Evolutionary conservation across 805 yeast species (phyloP).

Genomic region (Wickerhamiella dianesei): DNA sequence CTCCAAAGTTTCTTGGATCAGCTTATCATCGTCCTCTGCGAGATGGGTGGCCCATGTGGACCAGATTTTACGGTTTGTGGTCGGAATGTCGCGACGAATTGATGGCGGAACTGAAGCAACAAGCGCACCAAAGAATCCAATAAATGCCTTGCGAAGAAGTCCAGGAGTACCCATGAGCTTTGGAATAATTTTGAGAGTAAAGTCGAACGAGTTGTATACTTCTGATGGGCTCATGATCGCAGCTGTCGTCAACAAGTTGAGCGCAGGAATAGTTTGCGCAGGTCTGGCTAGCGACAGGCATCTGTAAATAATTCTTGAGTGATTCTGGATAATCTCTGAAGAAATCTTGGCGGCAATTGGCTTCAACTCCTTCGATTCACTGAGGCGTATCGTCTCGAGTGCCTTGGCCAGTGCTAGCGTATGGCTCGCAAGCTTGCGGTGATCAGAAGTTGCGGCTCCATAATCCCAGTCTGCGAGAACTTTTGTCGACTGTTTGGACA

Average conservation of each 20-base stretch:
- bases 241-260: conserved; percentile 43
- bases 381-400: conserved; percentile 2
- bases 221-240: conserved; percentile 35
- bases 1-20: conserved; percentile 31
- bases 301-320: conserved; percentile 53
- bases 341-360: conserved; percentile 26
- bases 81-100: conserved; percentile 50
- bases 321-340: conserved; percentile 39
- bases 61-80: conserved; percentile 40
- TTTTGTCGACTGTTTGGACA: neutral
- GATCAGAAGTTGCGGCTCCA: conserved; percentile 18
- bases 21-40: conserved; percentile 37
- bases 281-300: conserved; percentile 48
- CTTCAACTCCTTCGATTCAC: conserved; percentile 1
- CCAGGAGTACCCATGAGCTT: conserved; percentile 43
- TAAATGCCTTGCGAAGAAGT: conserved; percentile 44
- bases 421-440: conserved; percentile 12
- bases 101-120: conserved; percentile 37
- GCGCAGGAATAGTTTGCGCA: conserved; percentile 44
- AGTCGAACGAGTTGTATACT: conserved; percentile 54
- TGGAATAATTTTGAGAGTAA: conserved; percentile 46
- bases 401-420: conserved; percentile 13
- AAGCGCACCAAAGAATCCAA: conserved; percentile 47
- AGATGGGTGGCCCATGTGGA: conserved; percentile 56
- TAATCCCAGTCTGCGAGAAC: conserved; percentile 19